These are phyloP conservation scores for Massarina eburnea DNA, from an alignment of 2,329 filamentous ascomycete species.

Conservation along the genomic window DNA sequence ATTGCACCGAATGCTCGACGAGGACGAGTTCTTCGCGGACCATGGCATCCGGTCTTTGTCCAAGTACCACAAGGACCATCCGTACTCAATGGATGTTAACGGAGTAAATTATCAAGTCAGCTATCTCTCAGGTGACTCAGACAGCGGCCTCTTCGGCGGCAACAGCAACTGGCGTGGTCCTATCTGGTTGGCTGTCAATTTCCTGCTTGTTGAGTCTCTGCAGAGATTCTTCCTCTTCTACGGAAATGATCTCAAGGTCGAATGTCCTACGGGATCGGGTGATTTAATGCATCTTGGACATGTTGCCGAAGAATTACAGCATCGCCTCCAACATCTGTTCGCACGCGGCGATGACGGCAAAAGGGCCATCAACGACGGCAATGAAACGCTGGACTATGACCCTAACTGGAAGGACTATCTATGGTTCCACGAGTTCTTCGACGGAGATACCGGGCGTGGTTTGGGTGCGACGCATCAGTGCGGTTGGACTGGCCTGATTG, in stretches of 20 bases:
- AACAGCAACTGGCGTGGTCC: slow-evolving; percentile 98
- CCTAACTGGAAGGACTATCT: slow-evolving; percentile 90
- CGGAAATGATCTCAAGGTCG: slow-evolving; percentile 81
- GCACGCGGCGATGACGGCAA: slow-evolving; percentile 80
- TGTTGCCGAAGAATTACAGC: slow-evolving; percentile 92
- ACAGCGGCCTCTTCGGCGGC: slow-evolving; percentile 90
- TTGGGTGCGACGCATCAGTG: slow-evolving; percentile 93
- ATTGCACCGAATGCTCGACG: slow-evolving; percentile 86
- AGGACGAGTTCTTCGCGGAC: slow-evolving; percentile 87
- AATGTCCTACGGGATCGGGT: slow-evolving; percentile 90
- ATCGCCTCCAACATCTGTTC: slow-evolving; percentile 90
- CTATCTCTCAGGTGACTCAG: slow-evolving; percentile 94
- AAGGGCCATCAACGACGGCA: slow-evolving; percentile 83
- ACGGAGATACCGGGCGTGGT: slow-evolving; percentile 85
- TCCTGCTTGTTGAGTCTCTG: slow-evolving; percentile 89
- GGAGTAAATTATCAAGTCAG: slow-evolving; percentile 84
- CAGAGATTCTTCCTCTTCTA: slow-evolving; percentile 97
- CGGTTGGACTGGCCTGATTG: slow-evolving; percentile 93
- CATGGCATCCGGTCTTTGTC: slow-evolving; percentile 91
- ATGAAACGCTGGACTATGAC: slow-evolving; percentile 85
- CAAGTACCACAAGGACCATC: slow-evolving; percentile 85
- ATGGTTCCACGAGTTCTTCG: slow-evolving; percentile 98
- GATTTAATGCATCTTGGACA: slow-evolving; percentile 95
- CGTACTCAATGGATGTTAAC: slow-evolving; percentile 94
- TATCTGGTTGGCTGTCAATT: slow-evolving; percentile 96